phyloP scores from a whole-genome alignment of 2,329 filamentous ascomycete genomes.

The Nectriaceae sp. region DNA sequence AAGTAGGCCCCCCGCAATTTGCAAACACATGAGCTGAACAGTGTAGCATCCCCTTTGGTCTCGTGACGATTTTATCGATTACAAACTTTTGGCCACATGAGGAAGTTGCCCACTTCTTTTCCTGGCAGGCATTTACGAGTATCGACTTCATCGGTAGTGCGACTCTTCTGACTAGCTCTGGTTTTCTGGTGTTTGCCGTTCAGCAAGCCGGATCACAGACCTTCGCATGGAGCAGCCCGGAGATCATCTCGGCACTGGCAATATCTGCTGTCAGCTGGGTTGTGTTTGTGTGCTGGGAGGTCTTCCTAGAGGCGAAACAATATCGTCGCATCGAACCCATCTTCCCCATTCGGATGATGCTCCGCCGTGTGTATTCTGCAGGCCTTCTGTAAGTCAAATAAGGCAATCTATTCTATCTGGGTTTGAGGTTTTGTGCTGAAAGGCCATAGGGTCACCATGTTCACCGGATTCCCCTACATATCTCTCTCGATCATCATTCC shows the following conservation, averaged over 20 bases:
- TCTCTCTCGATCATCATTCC: constrained; percentile 60
- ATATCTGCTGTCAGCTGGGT: constrained; percentile 50
- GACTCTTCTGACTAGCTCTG: constrained; percentile 52
- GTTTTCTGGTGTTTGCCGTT: constrained; percentile 56
- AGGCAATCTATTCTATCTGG: constrained; percentile 13
- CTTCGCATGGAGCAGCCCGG: constrained; percentile 52
- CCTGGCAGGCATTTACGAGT: constrained; percentile 44
- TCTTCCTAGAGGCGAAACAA: constrained; percentile 41
- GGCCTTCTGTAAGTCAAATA: constrained; percentile 48
- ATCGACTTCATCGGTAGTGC: constrained; percentile 56
- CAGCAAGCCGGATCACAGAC: constrained; percentile 57
- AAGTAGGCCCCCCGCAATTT: constrained; percentile 46
- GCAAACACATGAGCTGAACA: constrained; percentile 11
- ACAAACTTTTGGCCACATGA: constrained; percentile 48
- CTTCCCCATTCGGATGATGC: constrained; percentile 53
- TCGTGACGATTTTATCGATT: constrained; percentile 47
- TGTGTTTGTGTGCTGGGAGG: constrained; percentile 54
- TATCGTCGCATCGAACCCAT: constrained; percentile 51
- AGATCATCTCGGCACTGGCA: constrained; percentile 51
- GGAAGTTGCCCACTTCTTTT: constrained; percentile 37
- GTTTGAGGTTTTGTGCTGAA: too few species aligned
- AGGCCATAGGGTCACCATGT: constrained; percentile 52
- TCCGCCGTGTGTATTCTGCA: constrained; percentile 51
- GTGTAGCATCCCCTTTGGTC: constrained; percentile 51
- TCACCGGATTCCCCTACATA: constrained; percentile 60